Evolutionary conservation across 2,329 filamentous ascomycete genomes (phyloP), one percentile per base, ranked within the genome.

Genomic region (Aureobasidium mangrovei): DNA sequence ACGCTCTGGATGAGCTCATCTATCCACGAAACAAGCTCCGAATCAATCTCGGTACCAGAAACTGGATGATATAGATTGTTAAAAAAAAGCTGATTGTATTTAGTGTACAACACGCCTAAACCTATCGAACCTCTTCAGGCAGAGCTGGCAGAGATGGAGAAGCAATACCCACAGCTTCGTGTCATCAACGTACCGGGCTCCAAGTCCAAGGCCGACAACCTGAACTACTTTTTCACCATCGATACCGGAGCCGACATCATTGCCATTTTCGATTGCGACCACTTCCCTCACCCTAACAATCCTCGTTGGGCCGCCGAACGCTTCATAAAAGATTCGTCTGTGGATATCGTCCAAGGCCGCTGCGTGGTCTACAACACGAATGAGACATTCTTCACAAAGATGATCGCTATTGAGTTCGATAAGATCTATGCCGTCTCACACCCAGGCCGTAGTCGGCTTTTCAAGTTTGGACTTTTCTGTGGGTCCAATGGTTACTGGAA

Each of bases 381-480:
- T 9, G 70, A 72, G 4, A 70, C 65, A 4, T 68, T 74, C 59
- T 65, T 74, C 41, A 70, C 74, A 1, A 70, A 66, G 44, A 72
- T 77, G 72, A 75, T 77, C 12, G 68, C 72, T 2, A 70, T 76
- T 33, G 74, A 77, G 57, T 77, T 77, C 54, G 74, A 77, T 62
- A 76, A 76, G 61, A 77, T 77, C 56, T 77, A 77, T 58, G 74
- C 74, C 2, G 74, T 76, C 8, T 75, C 74, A 8, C 74, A 77
- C 58, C 74, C 74, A 2, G 74, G 74, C 4, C 69, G 74, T 7
- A 69, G 72, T 7, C 66, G 69, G 4, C 71, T 76, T 67, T 76
- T 70, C 62, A 70, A 69, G 4, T 76, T 76, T 54, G 74, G 74
- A 10, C 67, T 76, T 4, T 76, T 77, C 63, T 75, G 72, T 52